Conservation (phyloP, 176 grass and related monocot genomes). For the Zea luxurians region DNA sequence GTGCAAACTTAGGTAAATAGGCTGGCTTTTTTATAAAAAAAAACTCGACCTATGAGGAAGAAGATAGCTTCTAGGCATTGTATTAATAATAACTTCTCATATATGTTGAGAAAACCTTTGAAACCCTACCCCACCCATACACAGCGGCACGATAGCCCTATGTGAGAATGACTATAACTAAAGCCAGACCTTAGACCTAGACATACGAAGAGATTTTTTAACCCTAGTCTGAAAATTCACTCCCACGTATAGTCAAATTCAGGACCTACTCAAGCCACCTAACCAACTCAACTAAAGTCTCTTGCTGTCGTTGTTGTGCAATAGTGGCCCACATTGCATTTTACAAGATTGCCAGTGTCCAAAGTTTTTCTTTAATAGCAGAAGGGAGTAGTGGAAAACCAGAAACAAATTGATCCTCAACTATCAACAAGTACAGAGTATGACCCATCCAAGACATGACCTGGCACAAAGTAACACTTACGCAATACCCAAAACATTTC, state of each 20-base stretch:
- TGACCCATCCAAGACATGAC: neutral
- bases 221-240: neutral
- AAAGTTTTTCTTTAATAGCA: neutral
- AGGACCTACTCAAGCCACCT: too few relatives aligned
- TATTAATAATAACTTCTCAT: too few relatives aligned
- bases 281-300: too few relatives aligned
- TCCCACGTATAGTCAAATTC: too few relatives aligned
- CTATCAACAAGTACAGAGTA: neutral
- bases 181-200: too few relatives aligned
- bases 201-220: neutral
- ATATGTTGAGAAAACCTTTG: too few relatives aligned
- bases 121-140: too few relatives aligned
- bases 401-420: neutral
- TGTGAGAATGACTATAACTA: too few relatives aligned
- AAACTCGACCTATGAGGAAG: neutral
- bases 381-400: constrained; percentile 15
- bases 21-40: neutral
- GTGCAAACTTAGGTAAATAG: constrained; percentile 18
- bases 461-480: neutral
- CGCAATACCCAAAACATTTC: neutral
- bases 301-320: neutral
- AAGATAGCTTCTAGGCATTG: neutral
- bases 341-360: neutral
- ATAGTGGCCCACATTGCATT: neutral
- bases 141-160: too few relatives aligned